Evolutionary conservation across 306 rosid species (phyloP), one percentile per base, ranked within the genome.

Genomic region (Quercus rubra): DNA sequence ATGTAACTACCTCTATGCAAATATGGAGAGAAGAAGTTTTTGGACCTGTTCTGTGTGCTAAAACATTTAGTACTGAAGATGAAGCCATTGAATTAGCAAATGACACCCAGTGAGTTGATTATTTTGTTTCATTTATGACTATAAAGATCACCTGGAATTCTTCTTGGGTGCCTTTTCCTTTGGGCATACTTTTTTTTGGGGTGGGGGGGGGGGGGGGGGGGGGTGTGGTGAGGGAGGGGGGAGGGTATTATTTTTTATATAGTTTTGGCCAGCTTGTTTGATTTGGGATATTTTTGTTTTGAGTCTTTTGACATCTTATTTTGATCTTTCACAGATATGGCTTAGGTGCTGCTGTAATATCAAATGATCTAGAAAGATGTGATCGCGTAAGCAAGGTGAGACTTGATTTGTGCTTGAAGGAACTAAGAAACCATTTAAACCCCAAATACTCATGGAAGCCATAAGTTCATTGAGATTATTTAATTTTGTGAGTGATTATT

Each of bases 21-120:
- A 93, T 95, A 78, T 95, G 99, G 99, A 90, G 76, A 83, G 98
- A 93, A 80, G 99, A 95, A 88, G 97, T 93, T 41, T 95, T 95
- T 66, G 99, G 98, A 78, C 99, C 99, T 70, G 96, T 93, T 76
- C 88, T 95, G 4, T 91, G 98, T 82, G 97, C 91, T n/a, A 95
- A 95, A 88, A 93, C 94, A 71, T 95, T 93, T 80, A 84, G 91
- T 74, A 85, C 95, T 12, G 97, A 95, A 85, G 98, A 93, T 43
- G 99, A 95, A 86, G 99, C 99, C 57, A 87, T 91, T 75, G 91
- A 91, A 80, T 85, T 95, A 82, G 98, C 99, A 74, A 91, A 92
- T 43, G 98, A 95, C 83, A 85, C 90, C 21, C 79, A 80, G 99
- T 91, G 89, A 88, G 97, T 83, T 75, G 75, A 23, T 74, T 58